phyloP scores from a whole-genome alignment of 495 filamentous ascomycete genomes.

The Darksidea phi region DNA sequence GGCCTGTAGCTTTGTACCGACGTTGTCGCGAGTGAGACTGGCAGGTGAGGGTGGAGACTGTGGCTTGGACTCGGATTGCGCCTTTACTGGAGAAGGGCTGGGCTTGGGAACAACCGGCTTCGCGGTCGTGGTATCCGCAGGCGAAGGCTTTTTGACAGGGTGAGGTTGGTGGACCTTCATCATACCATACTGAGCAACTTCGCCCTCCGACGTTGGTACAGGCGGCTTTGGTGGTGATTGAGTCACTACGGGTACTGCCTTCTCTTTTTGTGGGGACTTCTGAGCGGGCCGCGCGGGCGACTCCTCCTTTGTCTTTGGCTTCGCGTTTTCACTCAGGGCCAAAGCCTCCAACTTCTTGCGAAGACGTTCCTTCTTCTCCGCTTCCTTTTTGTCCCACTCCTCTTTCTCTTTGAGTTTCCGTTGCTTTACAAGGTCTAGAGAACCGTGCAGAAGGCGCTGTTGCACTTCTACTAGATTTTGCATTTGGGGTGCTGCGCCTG shows the following conservation, averaged over 20 bases:
- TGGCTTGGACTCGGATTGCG: constrained; percentile 24
- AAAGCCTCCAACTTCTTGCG: constrained; percentile 76
- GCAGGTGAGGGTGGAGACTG: constrained; percentile 14
- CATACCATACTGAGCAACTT: constrained; percentile 40
- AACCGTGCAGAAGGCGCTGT: constrained; percentile 81
- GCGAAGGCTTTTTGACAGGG: constrained; percentile 27
- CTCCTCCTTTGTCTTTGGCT: constrained; percentile 34
- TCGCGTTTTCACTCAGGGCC: constrained; percentile 66
- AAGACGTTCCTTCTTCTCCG: constrained; percentile 76
- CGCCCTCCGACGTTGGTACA: constrained; percentile 35
- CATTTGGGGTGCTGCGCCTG: constrained; percentile 31
- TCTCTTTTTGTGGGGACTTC: constrained; percentile 31
- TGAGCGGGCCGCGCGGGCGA: constrained; percentile 18
- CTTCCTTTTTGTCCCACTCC: constrained; percentile 77
- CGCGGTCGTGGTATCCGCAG: not conserved
- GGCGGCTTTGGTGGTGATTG: constrained; percentile 36
- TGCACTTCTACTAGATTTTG: constrained; percentile 60
- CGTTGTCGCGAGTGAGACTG: constrained; percentile 1
- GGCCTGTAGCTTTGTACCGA: constrained; percentile 13
- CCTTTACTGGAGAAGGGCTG: constrained; percentile 30
- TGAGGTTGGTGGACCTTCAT: constrained; percentile 43
- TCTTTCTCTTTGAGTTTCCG: constrained; percentile 77
- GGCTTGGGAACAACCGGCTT: constrained; percentile 22
- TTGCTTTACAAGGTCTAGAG: constrained; percentile 55
- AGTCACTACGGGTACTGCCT: constrained; percentile 28